phyloP scores from a whole-genome alignment of 352 stramenopile genomes.

The Thalassiosira mediterranea region DNA sequence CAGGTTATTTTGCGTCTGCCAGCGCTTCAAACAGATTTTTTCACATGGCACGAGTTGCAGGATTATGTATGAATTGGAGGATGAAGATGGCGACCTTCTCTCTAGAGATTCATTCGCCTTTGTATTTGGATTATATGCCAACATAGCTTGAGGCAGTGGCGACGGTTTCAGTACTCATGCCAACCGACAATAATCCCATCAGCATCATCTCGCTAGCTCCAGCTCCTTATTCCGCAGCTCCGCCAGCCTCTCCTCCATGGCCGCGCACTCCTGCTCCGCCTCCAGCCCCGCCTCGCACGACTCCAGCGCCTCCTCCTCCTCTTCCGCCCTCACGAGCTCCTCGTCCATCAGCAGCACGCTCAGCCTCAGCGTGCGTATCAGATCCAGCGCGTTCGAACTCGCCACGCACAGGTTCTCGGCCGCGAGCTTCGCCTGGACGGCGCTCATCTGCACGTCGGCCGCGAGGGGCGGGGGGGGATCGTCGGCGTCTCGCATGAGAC shows the following conservation, averaged over 20 bases:
- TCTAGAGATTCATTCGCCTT: no score
- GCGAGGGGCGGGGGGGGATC: slow-evolving; percentile 79
- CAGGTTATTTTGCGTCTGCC: no score
- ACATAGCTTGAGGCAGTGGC: no score
- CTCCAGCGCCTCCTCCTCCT: slow-evolving; percentile 67
- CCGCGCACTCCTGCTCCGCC: slow-evolving; percentile 56
- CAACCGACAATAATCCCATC: no score
- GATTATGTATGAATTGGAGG: no score
- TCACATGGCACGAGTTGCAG: no score
- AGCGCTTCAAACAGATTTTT: no score
- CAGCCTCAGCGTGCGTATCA: slow-evolving; percentile 79
- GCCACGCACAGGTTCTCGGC: slow-evolving; percentile 79
- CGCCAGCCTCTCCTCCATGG: slow-evolving; percentile 69
- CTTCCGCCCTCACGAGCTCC: slow-evolving; percentile 70
- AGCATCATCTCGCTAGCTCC: no score
- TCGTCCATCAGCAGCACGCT: slow-evolving; percentile 78
- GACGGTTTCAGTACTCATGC: no score
- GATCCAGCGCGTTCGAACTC: slow-evolving; percentile 65
- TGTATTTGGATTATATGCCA: no score
- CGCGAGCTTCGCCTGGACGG: slow-evolving; percentile 70
- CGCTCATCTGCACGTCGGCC: slow-evolving; percentile 51
- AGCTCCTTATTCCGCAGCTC: slow-evolving; percentile 56
- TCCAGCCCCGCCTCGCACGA: slow-evolving; percentile 49
- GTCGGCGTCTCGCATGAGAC: slow-evolving; percentile 63
- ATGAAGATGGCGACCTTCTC: no score